Evolutionary conservation across 306 rosid species (phyloP).

Genomic region (Urtica urens): DNA sequence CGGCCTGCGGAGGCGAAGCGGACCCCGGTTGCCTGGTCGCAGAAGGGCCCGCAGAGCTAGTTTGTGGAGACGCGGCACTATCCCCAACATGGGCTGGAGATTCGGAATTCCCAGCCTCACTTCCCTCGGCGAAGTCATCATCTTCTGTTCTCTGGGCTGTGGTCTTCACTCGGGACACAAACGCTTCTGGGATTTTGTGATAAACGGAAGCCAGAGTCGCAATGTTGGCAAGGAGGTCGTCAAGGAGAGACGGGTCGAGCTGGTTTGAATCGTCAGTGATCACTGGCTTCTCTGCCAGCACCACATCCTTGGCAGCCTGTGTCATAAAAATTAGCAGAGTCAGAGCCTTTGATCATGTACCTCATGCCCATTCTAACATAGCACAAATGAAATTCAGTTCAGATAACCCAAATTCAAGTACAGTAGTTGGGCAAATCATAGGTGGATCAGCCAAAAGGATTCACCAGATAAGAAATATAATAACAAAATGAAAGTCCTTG

Average conservation of each 20-base stretch:
- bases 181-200: conserved; percentile 98
- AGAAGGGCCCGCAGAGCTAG: conserved; percentile 27
- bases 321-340: conserved; percentile 24
- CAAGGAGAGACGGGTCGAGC: conserved; percentile 84
- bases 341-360: conserved; percentile 5
- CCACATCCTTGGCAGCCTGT: conserved; percentile 99
- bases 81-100: conserved; percentile 44
- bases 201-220: conserved; percentile 95
- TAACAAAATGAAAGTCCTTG: not conserved
- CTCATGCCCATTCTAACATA: no score
- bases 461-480: conserved; percentile 4
- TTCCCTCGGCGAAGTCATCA: conserved; percentile 77
- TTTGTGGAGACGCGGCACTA: conserved; percentile 50
- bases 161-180: conserved; percentile 66
- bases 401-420: no score
- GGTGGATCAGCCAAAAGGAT: no score
- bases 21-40: conserved; percentile 40
- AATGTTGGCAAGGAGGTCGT: conserved; percentile 93
- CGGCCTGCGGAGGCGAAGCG: conserved; percentile 38
- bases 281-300: conserved; percentile 96
- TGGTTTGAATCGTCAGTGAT: conserved; percentile 90
- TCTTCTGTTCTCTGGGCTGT: conserved; percentile 66
- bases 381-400: no score
- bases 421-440: no score
- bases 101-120: conserved; percentile 69